Evolutionary conservation across 2,329 filamentous ascomycete genomes (phyloP).

Genomic region (Microsporum audouinii): DNA sequence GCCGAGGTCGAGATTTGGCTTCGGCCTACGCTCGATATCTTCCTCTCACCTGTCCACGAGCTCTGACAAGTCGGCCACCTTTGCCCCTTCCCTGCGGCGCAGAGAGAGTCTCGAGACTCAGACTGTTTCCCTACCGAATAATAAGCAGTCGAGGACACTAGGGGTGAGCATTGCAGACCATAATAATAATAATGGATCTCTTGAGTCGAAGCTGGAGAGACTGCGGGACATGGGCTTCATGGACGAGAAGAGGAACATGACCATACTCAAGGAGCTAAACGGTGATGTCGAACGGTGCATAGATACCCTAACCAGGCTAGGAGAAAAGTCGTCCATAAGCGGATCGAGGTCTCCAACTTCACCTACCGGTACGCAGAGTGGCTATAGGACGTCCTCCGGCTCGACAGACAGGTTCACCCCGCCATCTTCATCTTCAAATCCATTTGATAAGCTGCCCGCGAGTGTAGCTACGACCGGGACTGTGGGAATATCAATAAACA

Average conservation of each 20-base stretch:
- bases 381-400: slow-evolving; percentile 6
- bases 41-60: slow-evolving; percentile 53
- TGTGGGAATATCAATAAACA: slow-evolving; percentile 16
- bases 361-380: slow-evolving; percentile 15
- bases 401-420: slow-evolving; percentile 13
- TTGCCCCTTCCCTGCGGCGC: not conserved
- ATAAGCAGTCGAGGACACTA: slow-evolving; percentile 51
- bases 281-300: slow-evolving; percentile 79
- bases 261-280: slow-evolving; percentile 68
- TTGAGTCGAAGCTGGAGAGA: slow-evolving; percentile 63
- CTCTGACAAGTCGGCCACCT: slow-evolving; percentile 38
- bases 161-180: slow-evolving; percentile 47
- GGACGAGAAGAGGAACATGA: slow-evolving; percentile 69
- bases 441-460: slow-evolving; percentile 46
- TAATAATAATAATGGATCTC: slow-evolving; percentile 33
- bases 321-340: slow-evolving; percentile 48
- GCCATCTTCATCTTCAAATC: slow-evolving; percentile 45
- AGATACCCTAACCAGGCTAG: slow-evolving; percentile 71
- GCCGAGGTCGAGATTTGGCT: slow-evolving; percentile 49
- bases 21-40: slow-evolving; percentile 56
- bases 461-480: slow-evolving; percentile 17
- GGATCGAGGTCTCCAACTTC: slow-evolving; percentile 44
- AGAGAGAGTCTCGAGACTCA: slow-evolving; percentile 3
- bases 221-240: slow-evolving; percentile 85
- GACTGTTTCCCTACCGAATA: slow-evolving; percentile 33